Evolutionary conservation across 1,284 basidiomycete species (phyloP).

Genomic region (Pseudomicrostroma phylloplanum): DNA sequence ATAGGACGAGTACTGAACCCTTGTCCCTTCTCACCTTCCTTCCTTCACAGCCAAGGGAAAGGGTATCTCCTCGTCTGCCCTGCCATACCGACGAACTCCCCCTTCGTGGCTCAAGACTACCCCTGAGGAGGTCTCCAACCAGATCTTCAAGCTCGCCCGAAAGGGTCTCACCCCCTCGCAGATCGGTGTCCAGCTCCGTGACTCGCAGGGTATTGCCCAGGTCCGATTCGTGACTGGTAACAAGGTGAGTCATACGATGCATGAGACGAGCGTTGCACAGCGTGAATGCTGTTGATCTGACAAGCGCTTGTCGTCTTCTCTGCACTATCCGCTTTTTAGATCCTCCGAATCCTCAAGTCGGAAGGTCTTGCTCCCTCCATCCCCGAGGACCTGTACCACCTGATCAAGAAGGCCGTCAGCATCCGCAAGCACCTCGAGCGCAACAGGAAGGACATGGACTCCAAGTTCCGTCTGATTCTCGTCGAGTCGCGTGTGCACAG

Average conservation of each 20-base stretch:
- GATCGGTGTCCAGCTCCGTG: constrained; percentile 95
- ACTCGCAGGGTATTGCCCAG: constrained; percentile 90
- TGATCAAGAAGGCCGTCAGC: constrained; percentile 98
- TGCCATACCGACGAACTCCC: constrained; percentile 91
- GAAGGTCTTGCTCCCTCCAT: constrained; percentile 92
- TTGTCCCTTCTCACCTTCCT: not conserved
- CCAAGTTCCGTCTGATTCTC: constrained; percentile 72
- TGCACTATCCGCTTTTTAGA: constrained; percentile 51
- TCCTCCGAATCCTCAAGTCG: constrained; percentile 93
- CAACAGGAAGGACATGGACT: constrained; percentile 88
- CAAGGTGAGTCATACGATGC: constrained; percentile 56
- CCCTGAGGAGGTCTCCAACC: constrained; percentile 88
- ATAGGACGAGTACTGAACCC: not conserved
- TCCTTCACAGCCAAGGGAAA: constrained; percentile 45
- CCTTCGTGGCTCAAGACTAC: constrained; percentile 96
- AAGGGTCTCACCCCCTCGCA: constrained; percentile 97
- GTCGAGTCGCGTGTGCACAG: constrained; percentile 99
- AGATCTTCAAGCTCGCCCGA: constrained; percentile 93
- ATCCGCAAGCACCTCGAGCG: constrained; percentile 98
- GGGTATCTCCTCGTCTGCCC: constrained; percentile 70
- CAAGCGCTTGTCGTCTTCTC: not conserved
- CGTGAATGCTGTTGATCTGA: not conserved
- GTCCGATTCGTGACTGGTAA: constrained; percentile 97
- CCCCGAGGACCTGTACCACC: constrained; percentile 98
- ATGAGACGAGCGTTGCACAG: not conserved